Evolutionary conservation across 208 protist species (phyloP).

Genomic region (Endotrypanum monterogeii): DNA sequence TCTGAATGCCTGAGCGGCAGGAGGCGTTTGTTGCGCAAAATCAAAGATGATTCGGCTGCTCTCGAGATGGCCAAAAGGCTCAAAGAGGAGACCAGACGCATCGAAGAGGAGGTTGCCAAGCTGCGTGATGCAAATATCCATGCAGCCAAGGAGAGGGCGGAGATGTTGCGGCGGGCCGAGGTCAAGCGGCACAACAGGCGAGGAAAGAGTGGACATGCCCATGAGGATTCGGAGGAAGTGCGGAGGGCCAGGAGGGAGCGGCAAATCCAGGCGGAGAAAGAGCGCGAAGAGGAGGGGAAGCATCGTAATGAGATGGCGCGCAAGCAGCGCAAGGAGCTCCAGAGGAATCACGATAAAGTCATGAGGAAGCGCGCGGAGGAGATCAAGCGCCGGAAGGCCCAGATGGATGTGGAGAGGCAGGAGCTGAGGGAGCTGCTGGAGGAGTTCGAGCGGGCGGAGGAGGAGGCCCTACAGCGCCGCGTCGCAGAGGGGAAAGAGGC

Average conservation of each 20-base stretch:
- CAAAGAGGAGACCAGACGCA: conserved; percentile 28
- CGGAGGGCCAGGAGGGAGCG: conserved; percentile 22
- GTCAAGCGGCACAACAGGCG: conserved; percentile 33
- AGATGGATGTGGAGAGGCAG: conserved; percentile 31
- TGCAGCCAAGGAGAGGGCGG: conserved; percentile 26
- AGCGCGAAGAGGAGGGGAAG: conserved; percentile 41
- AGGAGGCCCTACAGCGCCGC: conserved; percentile 32
- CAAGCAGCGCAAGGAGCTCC: conserved; percentile 34
- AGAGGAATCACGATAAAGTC: conserved; percentile 34
- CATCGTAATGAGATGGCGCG: conserved; percentile 24
- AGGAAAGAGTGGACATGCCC: conserved; percentile 11
- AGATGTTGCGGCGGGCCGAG: conserved; percentile 30
- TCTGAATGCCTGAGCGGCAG: background rate
- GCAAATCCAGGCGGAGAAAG: conserved; percentile 15
- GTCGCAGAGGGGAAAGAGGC: conserved; percentile 40
- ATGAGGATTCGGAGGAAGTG: conserved; percentile 22
- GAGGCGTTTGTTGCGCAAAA: conserved; percentile 53
- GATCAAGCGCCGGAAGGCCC: conserved; percentile 40
- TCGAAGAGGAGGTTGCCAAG: conserved; percentile 25
- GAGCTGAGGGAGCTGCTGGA: conserved; percentile 42
- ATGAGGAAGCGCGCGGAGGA: conserved; percentile 41
- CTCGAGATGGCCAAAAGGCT: conserved; percentile 12
- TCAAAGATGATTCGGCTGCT: conserved; percentile 10
- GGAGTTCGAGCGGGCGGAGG: conserved; percentile 37
- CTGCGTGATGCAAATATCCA: conserved; percentile 31